Conservation (phyloP, 805 yeast genomes). For the Starmerella ratchasimensis region DNA sequence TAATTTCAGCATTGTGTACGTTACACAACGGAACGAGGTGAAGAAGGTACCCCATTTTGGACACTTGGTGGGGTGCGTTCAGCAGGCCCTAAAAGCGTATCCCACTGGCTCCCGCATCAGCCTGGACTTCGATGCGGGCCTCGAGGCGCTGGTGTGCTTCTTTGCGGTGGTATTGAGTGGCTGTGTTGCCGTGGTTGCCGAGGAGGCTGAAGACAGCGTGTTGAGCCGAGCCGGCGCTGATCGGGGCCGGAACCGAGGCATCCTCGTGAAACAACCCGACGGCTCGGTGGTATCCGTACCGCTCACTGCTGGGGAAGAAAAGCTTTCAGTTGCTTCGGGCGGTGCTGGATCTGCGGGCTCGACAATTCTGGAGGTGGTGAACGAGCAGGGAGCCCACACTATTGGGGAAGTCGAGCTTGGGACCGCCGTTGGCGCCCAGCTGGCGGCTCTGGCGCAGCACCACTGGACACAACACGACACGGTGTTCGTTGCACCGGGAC, state of each 20-base stretch:
- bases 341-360: background rate
- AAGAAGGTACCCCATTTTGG: conserved; percentile 4
- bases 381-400: background rate
- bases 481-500: conserved; percentile 24
- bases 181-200: conserved; percentile 5
- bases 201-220: conserved; percentile 1
- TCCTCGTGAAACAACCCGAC: conserved; percentile 4
- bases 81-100: conserved; percentile 5
- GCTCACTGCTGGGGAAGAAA: conserved; percentile 2
- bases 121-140: conserved; percentile 9
- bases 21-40: conserved; percentile 4
- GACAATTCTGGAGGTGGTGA: background rate
- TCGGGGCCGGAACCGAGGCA: conserved; percentile 3
- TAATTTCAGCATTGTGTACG: conserved; percentile 8
- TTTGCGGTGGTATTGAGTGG: conserved; percentile 19
- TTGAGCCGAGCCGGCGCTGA: background rate
- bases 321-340: background rate
- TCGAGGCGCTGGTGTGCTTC: conserved; percentile 15
- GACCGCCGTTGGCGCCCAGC: conserved; percentile 28
- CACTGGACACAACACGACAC: conserved; percentile 23
- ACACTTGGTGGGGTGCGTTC: conserved; percentile 7
- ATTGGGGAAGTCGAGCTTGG: conserved; percentile 23
- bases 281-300: conserved; percentile 8
- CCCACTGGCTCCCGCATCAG: conserved; percentile 5
- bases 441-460: conserved; percentile 23